Evolutionary conservation across 495 filamentous ascomycete species (phyloP).

Genomic region (Trichoderma asperelloides): DNA sequence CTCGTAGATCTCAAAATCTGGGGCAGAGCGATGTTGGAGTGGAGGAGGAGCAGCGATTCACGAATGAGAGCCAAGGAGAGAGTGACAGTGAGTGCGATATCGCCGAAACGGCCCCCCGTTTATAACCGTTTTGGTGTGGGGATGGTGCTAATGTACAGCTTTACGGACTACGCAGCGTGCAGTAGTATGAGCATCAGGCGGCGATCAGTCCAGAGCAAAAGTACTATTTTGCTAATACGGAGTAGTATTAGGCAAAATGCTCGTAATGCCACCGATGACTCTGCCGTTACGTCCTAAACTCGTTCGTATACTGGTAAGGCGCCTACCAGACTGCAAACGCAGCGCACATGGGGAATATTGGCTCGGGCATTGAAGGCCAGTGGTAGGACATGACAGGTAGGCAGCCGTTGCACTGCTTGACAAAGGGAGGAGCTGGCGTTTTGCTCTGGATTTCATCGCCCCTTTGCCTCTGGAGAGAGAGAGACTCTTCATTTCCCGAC

Average conservation of each 20-base stretch:
- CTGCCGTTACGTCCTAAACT: not conserved
- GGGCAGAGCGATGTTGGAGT: not conserved
- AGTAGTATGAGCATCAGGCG: not conserved
- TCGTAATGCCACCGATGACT: not conserved
- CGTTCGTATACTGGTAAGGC: not conserved
- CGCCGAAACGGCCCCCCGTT: not conserved
- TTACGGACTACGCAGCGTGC: not conserved
- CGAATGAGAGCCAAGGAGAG: not conserved
- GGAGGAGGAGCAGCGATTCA: not conserved
- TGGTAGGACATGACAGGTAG: not conserved
- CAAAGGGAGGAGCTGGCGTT: not conserved
- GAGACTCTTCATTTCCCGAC: constrained; percentile 1
- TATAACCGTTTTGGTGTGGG: not conserved
- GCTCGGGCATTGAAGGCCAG: not conserved
- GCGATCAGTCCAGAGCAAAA: not conserved
- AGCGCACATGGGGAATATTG: not conserved
- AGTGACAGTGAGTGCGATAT: not conserved
- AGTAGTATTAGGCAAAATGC: not conserved
- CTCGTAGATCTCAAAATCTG: not conserved
- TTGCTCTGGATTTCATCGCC: no score
- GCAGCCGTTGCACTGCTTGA: no score
- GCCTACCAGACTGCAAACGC: not conserved
- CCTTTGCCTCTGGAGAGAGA: not conserved
- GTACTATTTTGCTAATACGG: no score
- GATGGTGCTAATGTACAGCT: not conserved